A percentile compares a stretch with the other conserved stretches of the same genome.
Evolutionary conservation across 148 eudicot genomes (phyloP).

Genomic region (Oxyria digyna): DNA sequence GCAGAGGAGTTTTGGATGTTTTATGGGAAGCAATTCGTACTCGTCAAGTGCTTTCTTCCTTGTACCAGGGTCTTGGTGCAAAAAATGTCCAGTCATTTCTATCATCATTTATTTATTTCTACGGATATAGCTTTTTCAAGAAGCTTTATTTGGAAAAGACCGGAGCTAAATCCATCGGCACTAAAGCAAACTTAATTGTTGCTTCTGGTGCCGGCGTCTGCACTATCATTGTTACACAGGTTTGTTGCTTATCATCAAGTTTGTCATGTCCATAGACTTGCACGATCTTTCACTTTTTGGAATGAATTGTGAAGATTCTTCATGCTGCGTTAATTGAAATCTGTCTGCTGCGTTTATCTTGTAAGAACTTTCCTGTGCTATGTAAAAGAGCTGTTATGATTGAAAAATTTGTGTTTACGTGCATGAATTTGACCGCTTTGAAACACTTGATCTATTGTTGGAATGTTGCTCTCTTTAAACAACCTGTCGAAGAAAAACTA

Average conservation of each 20-base stretch:
- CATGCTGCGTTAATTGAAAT: not conserved
- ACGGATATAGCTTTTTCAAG: constrained; percentile 89
- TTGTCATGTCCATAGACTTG: not conserved
- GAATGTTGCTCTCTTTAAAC: not conserved
- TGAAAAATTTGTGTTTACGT: not conserved
- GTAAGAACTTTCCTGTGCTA: not conserved
- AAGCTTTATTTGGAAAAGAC: constrained; percentile 64
- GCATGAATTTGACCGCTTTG: not conserved
- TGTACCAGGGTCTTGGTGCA: constrained; percentile 88
- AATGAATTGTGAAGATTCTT: not conserved
- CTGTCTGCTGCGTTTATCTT: not conserved
- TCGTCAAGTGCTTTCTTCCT: constrained; percentile 47
- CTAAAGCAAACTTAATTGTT: constrained; percentile 67
- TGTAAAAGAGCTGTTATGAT: not conserved
- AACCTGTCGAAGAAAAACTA: too few species aligned
- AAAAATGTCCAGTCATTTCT: constrained; percentile 84
- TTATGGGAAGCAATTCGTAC: constrained; percentile 73
- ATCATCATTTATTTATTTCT: constrained; percentile 79
- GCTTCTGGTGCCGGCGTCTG: constrained; percentile 92
- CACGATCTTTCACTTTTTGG: not conserved
- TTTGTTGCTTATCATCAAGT: constrained; percentile 14
- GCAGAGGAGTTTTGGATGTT: constrained; percentile 82
- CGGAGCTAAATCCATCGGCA: constrained; percentile 64
- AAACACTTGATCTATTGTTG: not conserved
- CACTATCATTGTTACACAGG: constrained; percentile 79